These are phyloP conservation scores for Hirsutella minnesotensis DNA, from an alignment of 2,329 filamentous ascomycete genomes.

Conservation along the genomic window DNA sequence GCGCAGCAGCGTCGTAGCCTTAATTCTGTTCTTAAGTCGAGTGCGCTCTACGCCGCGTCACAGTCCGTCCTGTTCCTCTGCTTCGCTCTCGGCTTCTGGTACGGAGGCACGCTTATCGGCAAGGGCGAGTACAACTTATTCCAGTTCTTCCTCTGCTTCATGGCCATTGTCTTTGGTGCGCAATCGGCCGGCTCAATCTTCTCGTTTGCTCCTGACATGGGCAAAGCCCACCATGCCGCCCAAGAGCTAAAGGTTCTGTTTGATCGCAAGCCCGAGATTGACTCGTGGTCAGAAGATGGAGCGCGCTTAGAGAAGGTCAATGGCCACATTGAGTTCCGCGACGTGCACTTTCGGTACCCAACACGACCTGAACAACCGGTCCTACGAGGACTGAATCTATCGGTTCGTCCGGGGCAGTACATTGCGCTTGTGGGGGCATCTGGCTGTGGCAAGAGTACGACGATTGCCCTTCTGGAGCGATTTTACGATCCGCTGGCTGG, in stretches of 20 bases:
- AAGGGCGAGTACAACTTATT: conserved; percentile 62
- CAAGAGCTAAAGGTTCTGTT: conserved; percentile 71
- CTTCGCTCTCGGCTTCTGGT: conserved; percentile 87
- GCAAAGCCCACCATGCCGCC: conserved; percentile 80
- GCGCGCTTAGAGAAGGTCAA: conserved; percentile 50
- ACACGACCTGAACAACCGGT: conserved; percentile 88
- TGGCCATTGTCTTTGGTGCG: conserved; percentile 77
- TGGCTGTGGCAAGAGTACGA: conserved; percentile 89
- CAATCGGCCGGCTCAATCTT: conserved; percentile 87
- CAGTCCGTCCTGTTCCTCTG: conserved; percentile 77
- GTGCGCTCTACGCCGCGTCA: conserved; percentile 67
- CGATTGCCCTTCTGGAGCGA: conserved; percentile 80
- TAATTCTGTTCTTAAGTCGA: conserved; percentile 64
- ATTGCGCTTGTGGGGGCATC: conserved; percentile 87
- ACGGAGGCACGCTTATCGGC: conserved; percentile 67
- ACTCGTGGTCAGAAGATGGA: conserved; percentile 66
- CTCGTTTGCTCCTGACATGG: conserved; percentile 84
- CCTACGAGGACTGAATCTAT: conserved; percentile 68
- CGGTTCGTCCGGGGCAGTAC: conserved; percentile 67
- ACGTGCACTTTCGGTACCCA: conserved; percentile 91
- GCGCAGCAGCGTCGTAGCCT: conserved; percentile 57
- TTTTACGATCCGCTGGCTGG: conserved; percentile 87
- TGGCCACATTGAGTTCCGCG: conserved; percentile 75
- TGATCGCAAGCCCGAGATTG: conserved; percentile 70
- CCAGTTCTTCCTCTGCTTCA: conserved; percentile 88